Evolutionary conservation across 2,329 filamentous ascomycete species (phyloP), one percentile per base, ranked within the genome.

Genomic region (Trichoderma simmonsii): DNA sequence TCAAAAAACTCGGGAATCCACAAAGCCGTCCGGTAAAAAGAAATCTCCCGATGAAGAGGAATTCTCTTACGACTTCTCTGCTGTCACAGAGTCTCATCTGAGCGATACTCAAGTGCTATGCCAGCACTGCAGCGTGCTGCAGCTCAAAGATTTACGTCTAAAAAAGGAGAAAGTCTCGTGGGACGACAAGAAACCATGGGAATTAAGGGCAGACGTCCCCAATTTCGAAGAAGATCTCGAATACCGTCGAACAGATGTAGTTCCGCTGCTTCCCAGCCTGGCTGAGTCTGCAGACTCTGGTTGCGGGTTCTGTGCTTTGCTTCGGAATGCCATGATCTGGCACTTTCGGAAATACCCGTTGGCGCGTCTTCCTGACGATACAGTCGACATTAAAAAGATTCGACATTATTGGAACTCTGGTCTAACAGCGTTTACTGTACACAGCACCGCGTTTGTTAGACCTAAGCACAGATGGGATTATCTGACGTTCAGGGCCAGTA

Each of bases 271-370:
- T 21, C 64, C 64, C 15, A 11, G 4, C 3, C 24, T 67, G 64
- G 48, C 21, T 3, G 51, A 67, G 2, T 67, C 64, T 26, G 64
- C 64, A 7, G 21, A 30, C 3, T 18, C 48, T 57, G 32, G 64
- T 0, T 67, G 64, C 4, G 32, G 32, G 1, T 67, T 67, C 9
- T 67, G 64, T 34, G 24, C 15, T 18, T 26, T 67, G 51, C 48
- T 67, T n/a, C 48, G 64, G n/a, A 67, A 67, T 39, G 64, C 64
- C 24, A 28, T 67, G 6, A 57, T 67, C 21, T 32, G 18, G 64
- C 64, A 67, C 24, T 67, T 57, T 24, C 32, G 24, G 24, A 18
- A 14, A 26, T 57, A 67, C 6, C 32, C 6, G 1, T 39, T 67
- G 14, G 24, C 18, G 24, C 32, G 64, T n/a, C 64, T 67, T 30